Conservation (phyloP, 2,329 filamentous ascomycete species). For the Colletotrichum costaricense region DNA sequence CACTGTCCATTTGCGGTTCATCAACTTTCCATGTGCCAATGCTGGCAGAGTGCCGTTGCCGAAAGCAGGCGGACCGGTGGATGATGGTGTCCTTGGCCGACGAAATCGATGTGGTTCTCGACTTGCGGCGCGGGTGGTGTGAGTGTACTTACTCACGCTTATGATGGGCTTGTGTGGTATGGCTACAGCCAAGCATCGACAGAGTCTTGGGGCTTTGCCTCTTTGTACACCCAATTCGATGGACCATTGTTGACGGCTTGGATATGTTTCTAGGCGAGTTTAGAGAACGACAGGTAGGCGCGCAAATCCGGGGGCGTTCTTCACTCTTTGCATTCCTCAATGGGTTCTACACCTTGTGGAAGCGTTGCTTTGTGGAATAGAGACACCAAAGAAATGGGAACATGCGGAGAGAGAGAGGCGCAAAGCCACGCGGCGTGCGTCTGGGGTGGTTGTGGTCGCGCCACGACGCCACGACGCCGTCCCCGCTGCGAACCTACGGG, state of each 20-base stretch:
- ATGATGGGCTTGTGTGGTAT: not conserved
- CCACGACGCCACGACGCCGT: not conserved
- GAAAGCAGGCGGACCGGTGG: not conserved
- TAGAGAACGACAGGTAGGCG: not conserved
- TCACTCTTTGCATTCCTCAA: not conserved
- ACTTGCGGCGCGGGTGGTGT: not conserved
- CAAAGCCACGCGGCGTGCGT: constrained; percentile 25
- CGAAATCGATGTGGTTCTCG: not conserved
- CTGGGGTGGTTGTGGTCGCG: not conserved
- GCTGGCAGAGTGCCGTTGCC: constrained; percentile 23
- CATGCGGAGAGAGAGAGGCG: not conserved
- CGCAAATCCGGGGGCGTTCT: not conserved
- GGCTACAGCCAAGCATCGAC: not conserved
- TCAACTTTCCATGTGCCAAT: not conserved
- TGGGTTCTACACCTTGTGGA: not conserved
- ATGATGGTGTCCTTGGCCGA: not conserved
- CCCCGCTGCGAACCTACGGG: not conserved
- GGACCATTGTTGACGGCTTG: not conserved
- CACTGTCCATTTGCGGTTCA: not conserved
- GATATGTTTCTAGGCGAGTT: not conserved
- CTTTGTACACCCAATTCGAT: not conserved
- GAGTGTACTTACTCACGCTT: not conserved
- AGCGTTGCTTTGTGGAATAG: not conserved
- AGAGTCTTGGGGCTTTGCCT: not conserved
- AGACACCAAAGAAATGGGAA: not conserved